Evolutionary conservation across 2,329 filamentous ascomycete species (phyloP), one percentile per base, ranked within the genome.

Genomic region (Thielaviopsis populi): DNA sequence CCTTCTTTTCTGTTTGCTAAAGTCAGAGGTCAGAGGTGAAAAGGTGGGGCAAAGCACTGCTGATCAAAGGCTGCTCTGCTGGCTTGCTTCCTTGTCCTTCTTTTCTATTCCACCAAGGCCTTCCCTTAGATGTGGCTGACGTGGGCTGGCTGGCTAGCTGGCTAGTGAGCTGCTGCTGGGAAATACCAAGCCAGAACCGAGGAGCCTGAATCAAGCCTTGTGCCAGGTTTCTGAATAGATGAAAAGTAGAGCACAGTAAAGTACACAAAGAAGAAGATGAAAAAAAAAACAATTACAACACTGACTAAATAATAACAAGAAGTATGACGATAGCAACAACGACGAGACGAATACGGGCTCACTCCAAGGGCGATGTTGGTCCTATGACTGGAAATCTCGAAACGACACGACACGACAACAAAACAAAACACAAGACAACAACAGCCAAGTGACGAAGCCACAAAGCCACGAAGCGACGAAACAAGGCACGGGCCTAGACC

Each of bases 351-450:
- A 37, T 37, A 37, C 8, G 7, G 33, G 33, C 33, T 37, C 33
- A 10, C 6, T 10, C 33, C 5, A 37, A 7, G 30, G 30, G 3
- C 3, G 7, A 7, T n/a, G n/a, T n/a, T 33, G 30, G 30, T 33
- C 30, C 7, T 33, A 7, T 7, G 30, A 33, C 30, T 33, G 30
- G 30, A 33, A 33, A 33, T 33, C n/a, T n/a, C n/a, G n/a, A n/a
- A n/a, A n/a, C 22, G 50, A 54, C 11, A 37, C 53, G 48, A 54
- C 54, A 37, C 59, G 63, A 60, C 54, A 33, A 60, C 54, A 43
- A 62, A 63, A 65, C 61, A 63, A 30, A 43, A 60, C 53, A 62
- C 63, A 53, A 59, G 48, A 63, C 64, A 17, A 22, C 33, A 37
- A n/a, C 27, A 37, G 37, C 53, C 13, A 33, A 10, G n/a, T n/a